A percentile compares a stretch with the other conserved stretches of the same genome.
Evolutionary conservation across 495 filamentous ascomycete genomes (phyloP).

Genomic region (Penicillium longicatenatum): DNA sequence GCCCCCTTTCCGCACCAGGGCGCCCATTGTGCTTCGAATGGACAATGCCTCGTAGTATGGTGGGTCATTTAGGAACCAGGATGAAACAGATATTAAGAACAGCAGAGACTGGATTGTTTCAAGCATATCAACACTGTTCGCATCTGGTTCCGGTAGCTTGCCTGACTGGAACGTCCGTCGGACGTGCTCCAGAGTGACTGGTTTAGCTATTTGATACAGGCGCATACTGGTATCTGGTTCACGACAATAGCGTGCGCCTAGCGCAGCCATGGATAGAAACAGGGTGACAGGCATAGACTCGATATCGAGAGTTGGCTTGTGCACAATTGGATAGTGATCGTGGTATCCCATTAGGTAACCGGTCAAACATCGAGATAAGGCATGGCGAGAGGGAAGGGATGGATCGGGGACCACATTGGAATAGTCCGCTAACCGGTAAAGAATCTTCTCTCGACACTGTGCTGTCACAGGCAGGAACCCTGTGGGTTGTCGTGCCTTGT

Average conservation of each 20-base stretch:
- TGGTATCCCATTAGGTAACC: conserved; percentile 70
- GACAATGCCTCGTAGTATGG: conserved; percentile 38
- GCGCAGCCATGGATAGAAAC: conserved; percentile 62
- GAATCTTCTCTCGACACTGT: conserved; percentile 37
- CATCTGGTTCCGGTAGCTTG: conserved; percentile 16
- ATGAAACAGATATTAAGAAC: conserved; percentile 36
- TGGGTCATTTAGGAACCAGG: conserved; percentile 41
- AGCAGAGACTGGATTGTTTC: conserved; percentile 38
- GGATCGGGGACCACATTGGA: conserved; percentile 40
- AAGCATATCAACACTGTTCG: conserved; percentile 30
- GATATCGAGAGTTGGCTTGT: conserved; percentile 61
- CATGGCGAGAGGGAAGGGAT: conserved; percentile 55
- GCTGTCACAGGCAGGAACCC: conserved; percentile 38
- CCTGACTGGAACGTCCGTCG: conserved; percentile 36
- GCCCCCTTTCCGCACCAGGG: conserved; percentile 35
- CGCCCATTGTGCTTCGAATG: conserved; percentile 38
- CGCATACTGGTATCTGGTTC: conserved; percentile 44
- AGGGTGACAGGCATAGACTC: conserved; percentile 58
- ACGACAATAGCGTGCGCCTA: conserved; percentile 64
- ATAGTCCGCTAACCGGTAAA: conserved; percentile 28
- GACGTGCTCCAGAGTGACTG: conserved; percentile 41
- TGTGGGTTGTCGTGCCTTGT: conserved; percentile 33
- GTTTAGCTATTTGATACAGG: conserved; percentile 52
- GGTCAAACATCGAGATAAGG: conserved; percentile 64
- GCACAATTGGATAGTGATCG: conserved; percentile 68